Conservation (phyloP, 441 rosid species). For the Viola pubescens region DNA sequence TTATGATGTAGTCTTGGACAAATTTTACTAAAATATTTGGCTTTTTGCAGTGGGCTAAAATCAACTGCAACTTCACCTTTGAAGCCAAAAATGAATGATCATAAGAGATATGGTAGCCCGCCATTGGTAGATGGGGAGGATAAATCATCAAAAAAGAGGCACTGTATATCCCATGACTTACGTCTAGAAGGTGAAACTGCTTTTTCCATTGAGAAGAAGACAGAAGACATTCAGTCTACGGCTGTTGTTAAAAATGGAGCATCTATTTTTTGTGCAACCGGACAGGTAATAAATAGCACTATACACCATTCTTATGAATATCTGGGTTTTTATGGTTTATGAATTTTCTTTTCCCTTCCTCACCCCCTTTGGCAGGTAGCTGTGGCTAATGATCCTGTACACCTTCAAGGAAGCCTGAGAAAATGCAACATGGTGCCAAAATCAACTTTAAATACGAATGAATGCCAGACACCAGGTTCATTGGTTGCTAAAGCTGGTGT, state of each 20-base stretch:
- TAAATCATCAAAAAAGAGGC: slow-evolving; percentile 46
- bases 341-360: slow-evolving; percentile 8
- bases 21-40: slow-evolving; percentile 7
- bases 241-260: slow-evolving; percentile 27
- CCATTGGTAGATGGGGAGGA: slow-evolving; percentile 31
- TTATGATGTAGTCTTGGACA: neutral
- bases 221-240: slow-evolving; percentile 26
- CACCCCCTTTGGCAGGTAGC: slow-evolving; percentile 25
- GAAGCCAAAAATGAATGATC: slow-evolving; percentile 32
- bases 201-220: slow-evolving; percentile 28
- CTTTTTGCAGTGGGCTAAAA: slow-evolving; percentile 49
- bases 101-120: slow-evolving; percentile 45
- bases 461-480: slow-evolving; percentile 63
- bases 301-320: neutral
- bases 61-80: slow-evolving; percentile 42
- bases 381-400: slow-evolving; percentile 20
- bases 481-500: slow-evolving; percentile 32
- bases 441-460: slow-evolving; percentile 26
- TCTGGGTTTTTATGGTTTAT: slow-evolving; percentile 14
- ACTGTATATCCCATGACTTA: slow-evolving; percentile 25
- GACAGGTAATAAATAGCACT: slow-evolving; percentile 36
- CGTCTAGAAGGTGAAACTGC: slow-evolving; percentile 25
- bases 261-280: slow-evolving; percentile 18
- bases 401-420: slow-evolving; percentile 50
- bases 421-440: slow-evolving; percentile 47